Conservation (phyloP, 2,329 filamentous ascomycete genomes). For the Aspergillus puulaauensis region DNA sequence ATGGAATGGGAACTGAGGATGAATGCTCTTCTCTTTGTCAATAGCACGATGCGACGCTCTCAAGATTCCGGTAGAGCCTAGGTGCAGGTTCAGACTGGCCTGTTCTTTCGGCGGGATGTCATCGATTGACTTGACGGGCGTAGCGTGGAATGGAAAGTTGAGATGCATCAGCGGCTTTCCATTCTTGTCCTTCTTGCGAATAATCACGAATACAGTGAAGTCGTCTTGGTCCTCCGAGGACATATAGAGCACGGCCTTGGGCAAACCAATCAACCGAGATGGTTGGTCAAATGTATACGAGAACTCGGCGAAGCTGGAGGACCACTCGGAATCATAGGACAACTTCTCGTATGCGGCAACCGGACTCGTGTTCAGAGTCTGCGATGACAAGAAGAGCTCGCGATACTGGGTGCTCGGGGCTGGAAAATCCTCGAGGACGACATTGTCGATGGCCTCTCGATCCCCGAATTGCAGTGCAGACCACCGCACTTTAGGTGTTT, state of each 20-base stretch:
- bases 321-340: conserved; percentile 34
- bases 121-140: conserved; percentile 30
- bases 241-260: conserved; percentile 51
- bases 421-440: conserved; percentile 36
- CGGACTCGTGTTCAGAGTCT: conserved; percentile 10
- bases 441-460: conserved; percentile 27
- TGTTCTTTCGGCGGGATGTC: conserved; percentile 35
- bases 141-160: conserved; percentile 43
- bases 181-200: conserved; percentile 46
- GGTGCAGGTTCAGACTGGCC: conserved; percentile 42
- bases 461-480: conserved; percentile 41
- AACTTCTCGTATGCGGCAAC: conserved; percentile 10
- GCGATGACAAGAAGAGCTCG: conserved; percentile 29
- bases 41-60: conserved; percentile 46
- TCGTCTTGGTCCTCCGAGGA: conserved; percentile 45
- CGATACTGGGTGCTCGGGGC: conserved; percentile 34
- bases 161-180: conserved; percentile 46
- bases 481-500: conserved; percentile 47
- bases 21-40: conserved; percentile 32
- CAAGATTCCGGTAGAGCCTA: conserved; percentile 46
- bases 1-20: conserved; percentile 36
- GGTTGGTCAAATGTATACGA: conserved; percentile 40
- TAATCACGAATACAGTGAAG: conserved; percentile 45
- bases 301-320: conserved; percentile 31
- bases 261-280: conserved; percentile 45